phyloP scores from a whole-genome alignment of 2,329 filamentous ascomycete genomes.

The Ophiostoma triangulosporum region DNA sequence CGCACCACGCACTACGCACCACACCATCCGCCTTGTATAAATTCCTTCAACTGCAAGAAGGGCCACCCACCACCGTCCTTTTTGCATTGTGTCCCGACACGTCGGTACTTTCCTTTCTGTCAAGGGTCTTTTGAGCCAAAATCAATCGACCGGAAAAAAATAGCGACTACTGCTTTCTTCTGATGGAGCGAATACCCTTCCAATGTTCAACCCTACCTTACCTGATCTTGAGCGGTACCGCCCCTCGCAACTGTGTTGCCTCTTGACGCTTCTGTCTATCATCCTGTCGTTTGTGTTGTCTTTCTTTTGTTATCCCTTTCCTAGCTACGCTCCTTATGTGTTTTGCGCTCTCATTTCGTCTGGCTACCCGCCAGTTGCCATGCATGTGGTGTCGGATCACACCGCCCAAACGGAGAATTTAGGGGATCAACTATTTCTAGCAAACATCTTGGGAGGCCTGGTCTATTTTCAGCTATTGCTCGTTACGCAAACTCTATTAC shows the following conservation, averaged over 20 bases:
- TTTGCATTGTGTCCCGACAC: slow-evolving; percentile 1
- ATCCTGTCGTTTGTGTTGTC: background rate
- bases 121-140: slow-evolving; percentile 3
- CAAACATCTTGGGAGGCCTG: background rate
- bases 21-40: slow-evolving; percentile 12
- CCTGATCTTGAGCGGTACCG: background rate
- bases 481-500: background rate
- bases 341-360: background rate
- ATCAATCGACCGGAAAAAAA: slow-evolving; percentile 1
- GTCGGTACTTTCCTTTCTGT: slow-evolving; percentile 7
- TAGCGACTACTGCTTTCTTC: background rate
- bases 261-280: background rate
- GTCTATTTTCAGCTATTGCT: background rate
- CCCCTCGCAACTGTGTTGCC: background rate
- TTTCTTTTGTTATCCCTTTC: background rate
- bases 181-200: slow-evolving; percentile 9
- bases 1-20: slow-evolving; percentile 11
- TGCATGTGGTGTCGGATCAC: slow-evolving; percentile 1
- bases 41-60: background rate
- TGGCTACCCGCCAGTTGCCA: background rate
- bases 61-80: background rate
- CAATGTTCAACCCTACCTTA: background rate
- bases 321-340: background rate
- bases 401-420: background rate
- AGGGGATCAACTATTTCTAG: background rate